A percentile compares a stretch with the other conserved stretches of the same genome.
Evolutionary conservation across 75 land plant genomes (phyloP).

Genomic region (Pinus tabuliformis): DNA sequence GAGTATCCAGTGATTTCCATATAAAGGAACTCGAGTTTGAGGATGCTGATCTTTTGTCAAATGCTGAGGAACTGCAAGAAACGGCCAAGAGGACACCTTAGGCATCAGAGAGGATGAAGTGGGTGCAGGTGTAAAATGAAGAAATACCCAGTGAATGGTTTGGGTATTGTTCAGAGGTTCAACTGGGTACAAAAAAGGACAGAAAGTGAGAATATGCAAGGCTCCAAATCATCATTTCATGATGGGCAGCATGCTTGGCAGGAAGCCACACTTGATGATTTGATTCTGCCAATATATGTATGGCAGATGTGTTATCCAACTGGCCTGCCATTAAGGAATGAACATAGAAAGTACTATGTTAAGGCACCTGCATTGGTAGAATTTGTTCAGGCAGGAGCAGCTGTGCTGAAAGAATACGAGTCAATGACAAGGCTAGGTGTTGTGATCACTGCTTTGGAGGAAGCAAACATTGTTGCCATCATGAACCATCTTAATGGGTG

Average conservation of each 20-base stretch:
- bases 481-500: no score
- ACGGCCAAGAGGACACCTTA: conserved; percentile 37
- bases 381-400: conserved; percentile 64
- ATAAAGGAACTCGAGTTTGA: conserved; percentile 8
- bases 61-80: conserved; percentile 18
- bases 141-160: conserved; percentile 60
- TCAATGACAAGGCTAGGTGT: conserved; percentile 66
- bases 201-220: conserved; percentile 57
- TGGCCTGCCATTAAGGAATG: conserved; percentile 38
- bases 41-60: not conserved
- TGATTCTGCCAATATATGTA: conserved; percentile 68
- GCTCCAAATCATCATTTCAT: conserved; percentile 26
- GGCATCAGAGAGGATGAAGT: conserved; percentile 65
- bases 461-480: conserved; percentile 41
- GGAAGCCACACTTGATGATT: conserved; percentile 61
- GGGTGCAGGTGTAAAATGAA: conserved; percentile 52
- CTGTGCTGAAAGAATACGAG: conserved; percentile 36
- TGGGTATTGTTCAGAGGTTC: conserved; percentile 68
- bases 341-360: conserved; percentile 57
- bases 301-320: conserved; percentile 64
- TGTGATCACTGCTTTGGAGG: conserved; percentile 43
- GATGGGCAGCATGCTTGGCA: conserved; percentile 63
- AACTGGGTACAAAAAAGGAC: conserved; percentile 71
- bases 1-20: not conserved
- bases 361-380: conserved; percentile 83